These are phyloP conservation scores for Cystofilobasidium bisporidii DNA, from an alignment of 768 basidiomycete species.

Conservation along the genomic window DNA sequence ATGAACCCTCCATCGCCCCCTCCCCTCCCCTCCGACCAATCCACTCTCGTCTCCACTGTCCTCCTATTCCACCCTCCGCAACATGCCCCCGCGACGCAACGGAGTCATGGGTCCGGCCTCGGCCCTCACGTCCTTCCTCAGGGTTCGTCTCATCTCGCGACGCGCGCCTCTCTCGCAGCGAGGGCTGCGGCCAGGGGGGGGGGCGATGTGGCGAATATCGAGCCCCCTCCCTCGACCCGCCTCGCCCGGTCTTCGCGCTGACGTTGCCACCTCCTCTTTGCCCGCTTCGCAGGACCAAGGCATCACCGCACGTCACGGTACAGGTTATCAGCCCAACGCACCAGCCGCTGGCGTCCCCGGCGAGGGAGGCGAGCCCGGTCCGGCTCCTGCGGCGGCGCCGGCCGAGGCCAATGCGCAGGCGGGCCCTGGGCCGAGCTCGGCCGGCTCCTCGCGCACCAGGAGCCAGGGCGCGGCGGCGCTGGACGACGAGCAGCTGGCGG, in stretches of 20 bases:
- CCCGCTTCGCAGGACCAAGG: conserved; percentile 22
- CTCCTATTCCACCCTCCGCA: background rate
- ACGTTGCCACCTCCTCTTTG: background rate
- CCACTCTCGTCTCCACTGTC: background rate
- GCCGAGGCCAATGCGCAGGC: conserved; percentile 6
- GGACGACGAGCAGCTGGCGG: background rate
- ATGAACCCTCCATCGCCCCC: no score
- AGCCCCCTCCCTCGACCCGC: background rate
- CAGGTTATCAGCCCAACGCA: conserved; percentile 12
- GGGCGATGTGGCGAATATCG: background rate
- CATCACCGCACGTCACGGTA: conserved; percentile 18
- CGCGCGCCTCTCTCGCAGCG: background rate
- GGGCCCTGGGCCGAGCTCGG: background rate
- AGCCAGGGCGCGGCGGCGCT: background rate
- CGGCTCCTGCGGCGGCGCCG: background rate
- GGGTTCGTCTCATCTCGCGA: conserved; percentile 33
- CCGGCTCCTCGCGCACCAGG: background rate
- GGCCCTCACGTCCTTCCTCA: conserved; percentile 39
- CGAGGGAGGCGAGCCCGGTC: background rate
- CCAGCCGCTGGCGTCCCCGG: background rate
- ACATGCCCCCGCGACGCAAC: conserved; percentile 24
- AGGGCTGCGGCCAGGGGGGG: background rate
- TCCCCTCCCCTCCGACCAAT: background rate
- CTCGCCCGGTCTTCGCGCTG: background rate
- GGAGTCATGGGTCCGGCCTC: conserved; percentile 38